Base-by-base conservation (phyloP, 1,284 basidiomycete species). In the Ganoderma lingzhi region DNA sequence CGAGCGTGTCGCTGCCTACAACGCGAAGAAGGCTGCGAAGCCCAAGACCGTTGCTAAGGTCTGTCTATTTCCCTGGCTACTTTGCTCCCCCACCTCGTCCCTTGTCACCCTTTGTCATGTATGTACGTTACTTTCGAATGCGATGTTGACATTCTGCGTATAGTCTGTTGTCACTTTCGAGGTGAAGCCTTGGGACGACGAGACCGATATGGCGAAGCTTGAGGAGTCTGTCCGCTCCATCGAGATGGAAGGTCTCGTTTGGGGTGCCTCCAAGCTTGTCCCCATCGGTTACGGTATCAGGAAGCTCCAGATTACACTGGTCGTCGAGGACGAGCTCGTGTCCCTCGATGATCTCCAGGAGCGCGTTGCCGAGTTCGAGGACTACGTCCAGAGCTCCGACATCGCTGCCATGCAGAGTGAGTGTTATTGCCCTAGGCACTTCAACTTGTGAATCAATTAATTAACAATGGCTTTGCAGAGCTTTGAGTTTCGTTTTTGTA, bases 121-220 rank as follows among this genome's bases (percentile, higher is more conserved):
- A 64, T 67, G 45, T 70, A 73, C 64, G 12, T 12, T 53, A 48
- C 41, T 19, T 37, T 14, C 14, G 69, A 76, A 75, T 66, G 65
- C 35, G 53, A 71, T 70, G 70, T 75, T 78, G 68, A 78, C 70
- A 42, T 44, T 62, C 62, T 65, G 48, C 68, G 19, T 30, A 14
- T 79, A 96, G 95, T 97, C 96, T 74, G 89, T 97, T 72, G 96
- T 97, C 65, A 99, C 98, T 66, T 85, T 99, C 77, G 96, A 99
- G 76, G 96, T 99, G 74, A 99, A 99, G 86, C 97, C 97, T 62
- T 97, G 97, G 97, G 97, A 99, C 81, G 97, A 99, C 82, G 96
- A 98, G 87, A 99, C 97, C 70, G 95, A 99, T 85, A 96, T 99
- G 96, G 87, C 80, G 65, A 93, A 85, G 67, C 87, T 99, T 76